These are phyloP conservation scores for Narthecium ossifragum DNA, from an alignment of 106 monocot genomes.

Conservation along the genomic window DNA sequence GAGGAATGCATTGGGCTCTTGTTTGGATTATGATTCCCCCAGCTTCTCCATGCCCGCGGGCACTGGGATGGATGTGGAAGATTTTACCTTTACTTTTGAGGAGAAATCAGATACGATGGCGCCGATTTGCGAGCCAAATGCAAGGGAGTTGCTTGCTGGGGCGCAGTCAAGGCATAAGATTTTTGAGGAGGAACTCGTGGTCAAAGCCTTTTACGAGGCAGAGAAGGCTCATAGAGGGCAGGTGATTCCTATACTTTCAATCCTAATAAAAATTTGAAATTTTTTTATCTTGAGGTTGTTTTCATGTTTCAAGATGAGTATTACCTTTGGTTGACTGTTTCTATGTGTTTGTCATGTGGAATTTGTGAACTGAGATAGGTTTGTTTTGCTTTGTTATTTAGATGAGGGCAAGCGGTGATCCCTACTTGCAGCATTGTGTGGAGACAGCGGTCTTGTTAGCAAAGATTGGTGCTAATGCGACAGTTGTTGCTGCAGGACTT, in stretches of 20 bases:
- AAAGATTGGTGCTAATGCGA: slow-evolving; percentile 66
- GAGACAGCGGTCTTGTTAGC: slow-evolving; percentile 88
- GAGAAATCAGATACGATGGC: slow-evolving; percentile 20
- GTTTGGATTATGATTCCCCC: slow-evolving; percentile 61
- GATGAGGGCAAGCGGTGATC: slow-evolving; percentile 85
- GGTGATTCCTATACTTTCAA: slow-evolving; percentile 31
- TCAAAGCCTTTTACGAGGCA: slow-evolving; percentile 85
- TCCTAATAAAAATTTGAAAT: background rate
- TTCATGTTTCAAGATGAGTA: background rate
- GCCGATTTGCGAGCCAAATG: slow-evolving; percentile 37
- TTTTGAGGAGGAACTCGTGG: slow-evolving; percentile 68
- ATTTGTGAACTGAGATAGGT: background rate
- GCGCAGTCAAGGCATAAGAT: slow-evolving; percentile 80
- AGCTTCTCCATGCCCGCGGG: slow-evolving; percentile 21
- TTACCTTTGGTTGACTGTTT: background rate
- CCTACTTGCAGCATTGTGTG: slow-evolving; percentile 93
- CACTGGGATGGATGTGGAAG: slow-evolving; percentile 13
- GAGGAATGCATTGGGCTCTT: slow-evolving; percentile 77
- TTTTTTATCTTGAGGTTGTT: background rate
- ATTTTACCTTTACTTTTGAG: slow-evolving; percentile 25
- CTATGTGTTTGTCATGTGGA: background rate
- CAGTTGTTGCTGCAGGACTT: slow-evolving; percentile 89
- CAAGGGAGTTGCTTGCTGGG: slow-evolving; percentile 41
- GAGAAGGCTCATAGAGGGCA: slow-evolving; percentile 90
- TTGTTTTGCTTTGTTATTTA: slow-evolving; percentile 25